These are phyloP conservation scores for Knoxia roxburghii DNA, from an alignment of 257 asterid species.

Conservation along the genomic window DNA sequence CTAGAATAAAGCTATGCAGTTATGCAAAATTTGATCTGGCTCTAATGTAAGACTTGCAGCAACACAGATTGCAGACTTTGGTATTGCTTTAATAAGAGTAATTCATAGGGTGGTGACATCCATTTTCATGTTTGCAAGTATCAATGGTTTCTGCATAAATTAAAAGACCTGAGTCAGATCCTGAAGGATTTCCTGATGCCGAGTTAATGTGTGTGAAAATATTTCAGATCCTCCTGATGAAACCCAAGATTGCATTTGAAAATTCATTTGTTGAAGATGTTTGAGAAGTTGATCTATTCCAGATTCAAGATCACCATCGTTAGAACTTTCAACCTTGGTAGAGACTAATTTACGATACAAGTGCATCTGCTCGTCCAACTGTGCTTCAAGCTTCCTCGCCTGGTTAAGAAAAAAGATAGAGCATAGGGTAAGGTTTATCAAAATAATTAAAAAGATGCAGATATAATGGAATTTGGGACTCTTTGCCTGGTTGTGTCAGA, in stretches of 20 bases:
- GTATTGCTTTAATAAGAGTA: not conserved
- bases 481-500: not conserved
- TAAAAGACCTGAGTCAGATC: slow-evolving; percentile 78
- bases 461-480: no score
- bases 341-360: slow-evolving; percentile 72
- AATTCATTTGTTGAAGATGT: slow-evolving; percentile 81
- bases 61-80: no score
- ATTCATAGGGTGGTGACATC: not conserved
- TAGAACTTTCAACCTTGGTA: slow-evolving; percentile 48
- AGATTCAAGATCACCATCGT: slow-evolving; percentile 64
- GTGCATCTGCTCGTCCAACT: slow-evolving; percentile 95
- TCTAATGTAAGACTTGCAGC: not conserved
- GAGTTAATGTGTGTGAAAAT: slow-evolving; percentile 89
- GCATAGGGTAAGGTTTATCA: not conserved
- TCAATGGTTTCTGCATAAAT: not conserved
- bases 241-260: slow-evolving; percentile 97
- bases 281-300: slow-evolving; percentile 76
- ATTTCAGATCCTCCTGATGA: slow-evolving; percentile 97
- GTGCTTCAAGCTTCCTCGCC: slow-evolving; percentile 97
- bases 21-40: not conserved
- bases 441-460: not conserved
- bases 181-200: slow-evolving; percentile 95
- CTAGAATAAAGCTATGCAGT: not conserved
- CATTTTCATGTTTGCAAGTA: not conserved
- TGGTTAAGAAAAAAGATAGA: slow-evolving; percentile 21